phyloP scores from a whole-genome alignment of 75 land plant species.

The Cryptomeria japonica region DNA sequence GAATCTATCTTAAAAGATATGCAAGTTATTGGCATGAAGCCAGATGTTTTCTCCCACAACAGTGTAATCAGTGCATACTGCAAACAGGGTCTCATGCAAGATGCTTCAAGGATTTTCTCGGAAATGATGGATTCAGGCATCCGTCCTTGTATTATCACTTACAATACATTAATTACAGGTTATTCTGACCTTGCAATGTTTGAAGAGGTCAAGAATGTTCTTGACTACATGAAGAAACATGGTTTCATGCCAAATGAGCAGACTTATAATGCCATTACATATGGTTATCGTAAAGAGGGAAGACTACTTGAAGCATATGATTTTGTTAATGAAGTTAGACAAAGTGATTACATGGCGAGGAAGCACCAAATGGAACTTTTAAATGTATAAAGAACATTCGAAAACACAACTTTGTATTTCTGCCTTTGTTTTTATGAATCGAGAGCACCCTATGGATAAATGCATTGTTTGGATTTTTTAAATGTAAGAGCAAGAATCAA shows the following conservation, averaged over 20 bases:
- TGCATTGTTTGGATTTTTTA: not conserved
- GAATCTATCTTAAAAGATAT: slow-evolving; percentile 65
- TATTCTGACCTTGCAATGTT: slow-evolving; percentile 70
- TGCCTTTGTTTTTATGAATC: not conserved
- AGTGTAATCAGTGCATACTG: slow-evolving; percentile 80
- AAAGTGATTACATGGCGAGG: slow-evolving; percentile 37
- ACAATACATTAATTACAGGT: slow-evolving; percentile 72
- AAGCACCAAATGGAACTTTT: slow-evolving; percentile 24
- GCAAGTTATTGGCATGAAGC: slow-evolving; percentile 49
- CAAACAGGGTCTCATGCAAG: slow-evolving; percentile 86
- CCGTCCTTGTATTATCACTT: slow-evolving; percentile 77
- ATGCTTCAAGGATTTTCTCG: slow-evolving; percentile 62
- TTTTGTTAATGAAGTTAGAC: slow-evolving; percentile 38
- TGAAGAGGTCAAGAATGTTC: slow-evolving; percentile 61
- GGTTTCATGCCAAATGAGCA: slow-evolving; percentile 73
- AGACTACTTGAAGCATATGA: slow-evolving; percentile 54
- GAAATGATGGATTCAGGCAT: slow-evolving; percentile 77
- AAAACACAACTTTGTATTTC: not conserved
- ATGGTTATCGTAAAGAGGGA: slow-evolving; percentile 71
- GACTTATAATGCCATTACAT: slow-evolving; percentile 67
- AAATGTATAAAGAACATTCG: slow-evolving; percentile 20
- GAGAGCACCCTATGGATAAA: not conserved
- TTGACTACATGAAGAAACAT: slow-evolving; percentile 74
- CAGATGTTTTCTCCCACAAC: slow-evolving; percentile 83
- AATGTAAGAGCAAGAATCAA: not conserved